Percentiles rank a stretch among this genome's conserved stretches.
phyloP scores from a whole-genome alignment of 31 red algal species.

The Porphyra umbilicalis region DNA sequence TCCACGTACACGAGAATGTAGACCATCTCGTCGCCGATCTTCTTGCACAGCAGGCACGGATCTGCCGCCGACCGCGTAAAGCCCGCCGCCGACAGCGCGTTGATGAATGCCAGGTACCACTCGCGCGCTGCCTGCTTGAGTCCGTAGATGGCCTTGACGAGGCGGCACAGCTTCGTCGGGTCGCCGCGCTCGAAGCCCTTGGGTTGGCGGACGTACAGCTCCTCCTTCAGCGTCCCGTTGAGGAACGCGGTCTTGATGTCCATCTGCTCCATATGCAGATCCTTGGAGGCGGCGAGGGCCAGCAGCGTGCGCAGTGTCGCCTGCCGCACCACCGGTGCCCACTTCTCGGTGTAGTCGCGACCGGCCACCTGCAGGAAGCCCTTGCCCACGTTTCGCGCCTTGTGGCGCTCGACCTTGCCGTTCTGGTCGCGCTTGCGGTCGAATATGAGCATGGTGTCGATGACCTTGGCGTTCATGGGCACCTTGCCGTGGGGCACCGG shows the following conservation, averaged over 20 bases:
- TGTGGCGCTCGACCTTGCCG: background rate
- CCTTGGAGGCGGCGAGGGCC: background rate
- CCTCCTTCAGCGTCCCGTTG: background rate
- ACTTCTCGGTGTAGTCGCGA: constrained; percentile 18
- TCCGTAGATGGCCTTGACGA: constrained; percentile 7
- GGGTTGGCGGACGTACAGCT: constrained; percentile 6
- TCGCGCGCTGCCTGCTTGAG: constrained; percentile 1
- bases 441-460: background rate
- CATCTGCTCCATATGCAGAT: background rate
- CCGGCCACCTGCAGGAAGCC: constrained; percentile 8
- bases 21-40: too few relatives aligned
- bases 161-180: background rate
- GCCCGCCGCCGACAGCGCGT: background rate
- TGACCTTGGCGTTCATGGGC: too few relatives aligned
- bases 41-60: background rate
- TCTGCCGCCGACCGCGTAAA: background rate
- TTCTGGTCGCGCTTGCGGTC: constrained; percentile 1
- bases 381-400: constrained; percentile 10
- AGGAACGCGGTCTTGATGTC: constrained; percentile 26
- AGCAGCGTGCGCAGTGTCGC: constrained; percentile 9
- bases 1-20: too few relatives aligned
- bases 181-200: background rate
- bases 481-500: too few relatives aligned
- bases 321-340: constrained; percentile 1
- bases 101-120: background rate